Conservation (phyloP, 352 stramenopile species). For the Thraustochytrium sp. region DNA sequence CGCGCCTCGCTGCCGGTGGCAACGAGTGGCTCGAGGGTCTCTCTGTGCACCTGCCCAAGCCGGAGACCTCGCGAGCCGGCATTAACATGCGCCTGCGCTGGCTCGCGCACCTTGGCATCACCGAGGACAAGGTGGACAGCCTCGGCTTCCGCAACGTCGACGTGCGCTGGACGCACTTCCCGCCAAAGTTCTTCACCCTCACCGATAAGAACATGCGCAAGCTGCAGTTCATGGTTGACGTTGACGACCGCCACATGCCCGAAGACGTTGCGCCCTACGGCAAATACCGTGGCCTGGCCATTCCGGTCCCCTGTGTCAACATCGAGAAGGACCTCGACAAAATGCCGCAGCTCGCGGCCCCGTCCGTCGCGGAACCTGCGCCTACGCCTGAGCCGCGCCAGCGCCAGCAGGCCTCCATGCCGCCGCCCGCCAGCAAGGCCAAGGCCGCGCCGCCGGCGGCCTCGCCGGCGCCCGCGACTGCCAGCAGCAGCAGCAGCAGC, state of each 20-base stretch:
- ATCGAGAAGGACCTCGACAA: neutral
- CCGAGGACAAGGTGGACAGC: neutral
- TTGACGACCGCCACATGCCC: neutral
- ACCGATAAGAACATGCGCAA: conserved; percentile 24
- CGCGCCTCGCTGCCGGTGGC: neutral
- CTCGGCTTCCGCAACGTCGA: conserved; percentile 5
- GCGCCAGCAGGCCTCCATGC: neutral
- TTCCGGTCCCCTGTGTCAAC: neutral
- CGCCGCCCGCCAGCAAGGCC: neutral
- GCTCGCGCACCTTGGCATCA: neutral
- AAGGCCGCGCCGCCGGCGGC: neutral
- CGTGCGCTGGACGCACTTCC: conserved; percentile 13
- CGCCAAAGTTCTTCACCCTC: neutral
- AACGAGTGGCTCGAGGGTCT: conserved; percentile 17
- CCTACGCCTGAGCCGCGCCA: neutral
- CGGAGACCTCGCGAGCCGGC: neutral
- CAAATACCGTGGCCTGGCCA: neutral
- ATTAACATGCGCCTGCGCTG: conserved; percentile 1
- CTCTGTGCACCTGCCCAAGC: conserved; percentile 1
- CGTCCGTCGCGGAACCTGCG: neutral
- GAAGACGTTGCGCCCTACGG: conserved; percentile 10
- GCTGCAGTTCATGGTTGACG: neutral
- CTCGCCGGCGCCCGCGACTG: neutral
- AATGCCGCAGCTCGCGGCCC: neutral
- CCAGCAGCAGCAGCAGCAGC: no score